Conservation (phyloP, 192 early-diverging fungal genomes). For the Powellomyces hirtus region DNA sequence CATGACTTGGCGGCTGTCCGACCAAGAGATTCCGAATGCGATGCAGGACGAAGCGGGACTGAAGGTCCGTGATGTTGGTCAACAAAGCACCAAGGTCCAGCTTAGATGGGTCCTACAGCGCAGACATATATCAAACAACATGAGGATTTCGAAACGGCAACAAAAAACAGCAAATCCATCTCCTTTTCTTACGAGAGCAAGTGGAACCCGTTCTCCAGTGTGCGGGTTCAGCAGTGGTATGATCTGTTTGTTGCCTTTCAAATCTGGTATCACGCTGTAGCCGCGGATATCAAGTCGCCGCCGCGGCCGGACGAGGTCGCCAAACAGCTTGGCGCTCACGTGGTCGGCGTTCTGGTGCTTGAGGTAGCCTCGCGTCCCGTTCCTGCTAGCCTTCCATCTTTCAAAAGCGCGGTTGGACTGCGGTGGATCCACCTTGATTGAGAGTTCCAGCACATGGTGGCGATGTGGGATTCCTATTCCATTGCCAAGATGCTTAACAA, state of each 20-base stretch:
- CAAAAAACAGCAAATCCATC: neutral
- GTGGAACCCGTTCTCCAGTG: neutral
- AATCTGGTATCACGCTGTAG: conserved; percentile 10
- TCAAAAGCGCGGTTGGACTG: neutral
- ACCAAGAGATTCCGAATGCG: conserved; percentile 1
- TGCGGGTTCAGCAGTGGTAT: neutral
- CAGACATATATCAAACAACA: too few species aligned
- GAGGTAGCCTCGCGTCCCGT: neutral
- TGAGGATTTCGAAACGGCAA: neutral
- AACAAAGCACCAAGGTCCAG: conserved; percentile 1
- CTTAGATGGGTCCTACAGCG: neutral
- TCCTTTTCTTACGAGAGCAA: neutral
- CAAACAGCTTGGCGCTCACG: conserved; percentile 10
- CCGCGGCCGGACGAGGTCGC: neutral
- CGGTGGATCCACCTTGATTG: neutral
- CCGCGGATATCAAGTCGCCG: neutral
- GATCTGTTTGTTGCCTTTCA: neutral
- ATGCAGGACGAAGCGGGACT: conserved; percentile 1
- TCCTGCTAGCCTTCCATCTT: neutral
- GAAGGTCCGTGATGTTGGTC: neutral
- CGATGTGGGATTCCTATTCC: conserved; percentile 7
- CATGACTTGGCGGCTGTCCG: neutral
- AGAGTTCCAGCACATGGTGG: conserved; percentile 13
- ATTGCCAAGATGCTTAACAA: too few species aligned
- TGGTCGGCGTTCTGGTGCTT: neutral